Evolutionary conservation across 768 basidiomycete genomes (phyloP), one percentile per base, ranked within the genome.

Genomic region (Mrakia frigida): DNA sequence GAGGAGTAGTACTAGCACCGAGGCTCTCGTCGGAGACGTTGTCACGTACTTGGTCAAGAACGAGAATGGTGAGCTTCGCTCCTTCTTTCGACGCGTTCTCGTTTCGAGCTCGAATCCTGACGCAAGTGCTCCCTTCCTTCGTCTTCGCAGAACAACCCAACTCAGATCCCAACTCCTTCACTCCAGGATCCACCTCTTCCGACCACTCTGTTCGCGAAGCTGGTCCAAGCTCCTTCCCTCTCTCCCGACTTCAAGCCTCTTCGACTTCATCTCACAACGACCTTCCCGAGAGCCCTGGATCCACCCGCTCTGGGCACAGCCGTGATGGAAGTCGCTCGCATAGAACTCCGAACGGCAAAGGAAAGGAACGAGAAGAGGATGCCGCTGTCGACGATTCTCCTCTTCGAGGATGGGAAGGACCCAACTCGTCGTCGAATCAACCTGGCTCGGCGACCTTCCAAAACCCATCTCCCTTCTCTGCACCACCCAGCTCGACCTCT

Each of bases 21-120:
- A 95, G 79, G 88, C 88, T 59, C 82, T 93, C 74, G 90, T 92
- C 88, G 90, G 92, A 83, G 89, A 88, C 80, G 81, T 94, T 77
- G 90, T 94, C 80, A 89, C 90, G 76, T 92, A 92, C 84, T 91
- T 92, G 83, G 84, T 94, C 80, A 89, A 90, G 79, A 84, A 87
- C 78, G 92, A 92, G 84, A 86, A 85, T 78, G 86, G 87, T 87
- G 82, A 82, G 46, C 46, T 18, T 14, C 13, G 11, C 4, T 16
- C 46, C 13, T 50, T 21, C 23, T 39, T 25, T 10, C n/a, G n/a
- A n/a, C n/a, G 23, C 25, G 23, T n/a, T 25, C 56, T 10, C n/a
- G 1, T 28, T 10, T 28, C n/a, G 10, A n/a, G 9, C 56, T n/a
- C 43, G 43, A 46, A 10, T 21, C 3, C 46, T 50, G 2, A 50